Base-by-base conservation (phyloP, 139 green algal genomes). In the Chloropicon primus region DNA sequence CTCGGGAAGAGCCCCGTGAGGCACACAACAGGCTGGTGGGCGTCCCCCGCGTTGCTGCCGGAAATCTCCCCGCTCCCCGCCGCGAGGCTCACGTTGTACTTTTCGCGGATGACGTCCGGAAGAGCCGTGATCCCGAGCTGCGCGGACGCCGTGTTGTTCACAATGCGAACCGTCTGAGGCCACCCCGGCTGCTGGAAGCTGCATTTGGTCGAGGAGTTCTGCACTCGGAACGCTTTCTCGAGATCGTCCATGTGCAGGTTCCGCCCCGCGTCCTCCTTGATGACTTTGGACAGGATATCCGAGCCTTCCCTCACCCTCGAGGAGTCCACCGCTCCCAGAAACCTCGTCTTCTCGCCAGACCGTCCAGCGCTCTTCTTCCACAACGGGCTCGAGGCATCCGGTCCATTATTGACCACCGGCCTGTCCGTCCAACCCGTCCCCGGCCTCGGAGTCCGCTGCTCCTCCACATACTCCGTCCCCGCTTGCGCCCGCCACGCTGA, bases 1-100 rank as follows among this genome's bases (percentile, higher is more conserved):
- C 87, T 72, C 0, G 93, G 89, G 73, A 98, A 96, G 22, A 96
- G 82, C 25, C 94, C 94, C 77, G 90, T 96, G 82, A 96, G 94
- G 80, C 90, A 94, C 74, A 94, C 93, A 2, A 62, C 41, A 17
- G 41, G 41, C 41, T 62, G 41, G 41, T 62, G 5, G 41, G 41
- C 41, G 41, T 62, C 41, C 41, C 10, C 41, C 41, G 41, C 41
- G 17, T 17, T 17, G 41, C 41, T 62, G 41, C 41, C 41, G 10
- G 41, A 62, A 17, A 62, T 62, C 41, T 62, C 41, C 41, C 41
- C 41, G 17, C 41, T 62, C 41, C 41, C 41, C 10, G 41, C 41
- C 41, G 41, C 41, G 10, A 62, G 41, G 41, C 41, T 62, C 41
- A 62, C 41, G 17, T 62, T 62, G 41, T 62, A 62, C 41, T 62